Percentiles rank a stretch among this genome's conserved stretches.
These are phyloP conservation scores for Ceratocystis ficicola DNA, from an alignment of 2,329 filamentous ascomycete species.

Conservation along the genomic window DNA sequence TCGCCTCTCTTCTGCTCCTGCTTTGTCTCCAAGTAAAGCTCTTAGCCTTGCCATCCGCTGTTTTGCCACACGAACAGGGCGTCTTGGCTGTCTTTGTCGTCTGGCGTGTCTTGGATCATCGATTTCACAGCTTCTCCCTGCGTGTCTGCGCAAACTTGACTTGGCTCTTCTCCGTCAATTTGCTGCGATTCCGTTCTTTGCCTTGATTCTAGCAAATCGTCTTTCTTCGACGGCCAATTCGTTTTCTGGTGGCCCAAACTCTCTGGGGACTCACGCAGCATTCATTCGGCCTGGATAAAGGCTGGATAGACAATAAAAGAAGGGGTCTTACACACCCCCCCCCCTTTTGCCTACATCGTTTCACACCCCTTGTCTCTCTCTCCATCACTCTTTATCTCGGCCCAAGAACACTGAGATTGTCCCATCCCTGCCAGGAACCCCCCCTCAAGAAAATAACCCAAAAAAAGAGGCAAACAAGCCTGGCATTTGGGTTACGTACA, in stretches of 20 bases:
- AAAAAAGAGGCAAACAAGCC: constrained; percentile 11
- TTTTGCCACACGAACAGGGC: background rate
- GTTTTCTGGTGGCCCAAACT: constrained; percentile 1
- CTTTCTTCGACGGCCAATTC: background rate
- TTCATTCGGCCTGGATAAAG: too few relatives aligned
- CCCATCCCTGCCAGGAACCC: constrained; percentile 15
- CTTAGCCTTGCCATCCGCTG: background rate
- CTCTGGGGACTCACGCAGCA: background rate
- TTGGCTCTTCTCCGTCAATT: too few relatives aligned
- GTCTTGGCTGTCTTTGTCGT: background rate
- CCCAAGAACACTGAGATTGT: background rate
- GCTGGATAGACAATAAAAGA: background rate
- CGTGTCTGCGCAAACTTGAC: too few relatives aligned
- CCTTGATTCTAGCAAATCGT: background rate
- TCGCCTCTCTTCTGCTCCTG: background rate
- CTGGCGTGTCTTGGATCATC: background rate
- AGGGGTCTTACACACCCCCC: background rate
- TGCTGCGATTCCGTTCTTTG: background rate
- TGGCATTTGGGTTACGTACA: constrained; percentile 17
- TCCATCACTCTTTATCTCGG: background rate
- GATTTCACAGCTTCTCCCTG: background rate
- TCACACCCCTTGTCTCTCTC: background rate
- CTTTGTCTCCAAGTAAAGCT: background rate
- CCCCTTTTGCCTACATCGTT: constrained; percentile 4
- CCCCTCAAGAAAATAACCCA: background rate